phyloP scores from a whole-genome alignment of 2,329 filamentous ascomycete genomes.

The Dothiorella sarmentorum region DNA sequence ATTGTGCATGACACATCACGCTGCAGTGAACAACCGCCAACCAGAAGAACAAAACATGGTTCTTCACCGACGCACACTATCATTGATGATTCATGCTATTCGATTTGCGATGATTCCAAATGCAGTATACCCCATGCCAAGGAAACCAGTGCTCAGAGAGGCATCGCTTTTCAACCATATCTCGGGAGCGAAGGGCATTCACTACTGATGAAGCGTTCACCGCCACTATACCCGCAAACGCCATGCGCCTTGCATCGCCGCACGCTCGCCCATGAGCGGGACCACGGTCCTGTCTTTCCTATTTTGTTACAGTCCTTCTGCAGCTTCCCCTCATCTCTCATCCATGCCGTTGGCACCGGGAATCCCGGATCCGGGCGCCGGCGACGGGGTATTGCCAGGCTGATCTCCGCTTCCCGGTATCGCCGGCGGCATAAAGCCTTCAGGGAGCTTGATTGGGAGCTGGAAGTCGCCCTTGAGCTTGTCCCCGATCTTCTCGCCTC shows the following conservation, averaged over 20 bases:
- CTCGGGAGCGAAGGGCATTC: constrained; percentile 1
- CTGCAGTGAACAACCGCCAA: background rate
- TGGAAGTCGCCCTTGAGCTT: constrained; percentile 52
- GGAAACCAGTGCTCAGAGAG: constrained; percentile 2
- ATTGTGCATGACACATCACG: background rate
- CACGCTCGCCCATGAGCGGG: background rate
- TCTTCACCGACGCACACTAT: background rate
- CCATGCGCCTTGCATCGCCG: constrained; percentile 7
- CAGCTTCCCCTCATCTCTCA: constrained; percentile 11
- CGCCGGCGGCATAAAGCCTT: constrained; percentile 29
- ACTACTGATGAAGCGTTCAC: background rate
- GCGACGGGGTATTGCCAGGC: constrained; percentile 1
- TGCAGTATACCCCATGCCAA: background rate
- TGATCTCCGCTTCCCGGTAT: constrained; percentile 15
- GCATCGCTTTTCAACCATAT: background rate
- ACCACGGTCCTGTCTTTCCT: background rate
- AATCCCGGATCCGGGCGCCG: constrained; percentile 7
- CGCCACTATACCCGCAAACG: constrained; percentile 6
- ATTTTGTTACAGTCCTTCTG: background rate
- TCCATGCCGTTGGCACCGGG: constrained; percentile 14
- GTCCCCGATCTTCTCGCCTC: constrained; percentile 73
- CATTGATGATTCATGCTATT: background rate
- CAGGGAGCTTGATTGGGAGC: constrained; percentile 66
- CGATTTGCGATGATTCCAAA: background rate
- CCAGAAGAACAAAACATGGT: background rate